Percentiles rank a stretch among this genome's conserved stretches.
Conservation (phyloP, 129 eudicot species). For the Flaveria bidentis region DNA sequence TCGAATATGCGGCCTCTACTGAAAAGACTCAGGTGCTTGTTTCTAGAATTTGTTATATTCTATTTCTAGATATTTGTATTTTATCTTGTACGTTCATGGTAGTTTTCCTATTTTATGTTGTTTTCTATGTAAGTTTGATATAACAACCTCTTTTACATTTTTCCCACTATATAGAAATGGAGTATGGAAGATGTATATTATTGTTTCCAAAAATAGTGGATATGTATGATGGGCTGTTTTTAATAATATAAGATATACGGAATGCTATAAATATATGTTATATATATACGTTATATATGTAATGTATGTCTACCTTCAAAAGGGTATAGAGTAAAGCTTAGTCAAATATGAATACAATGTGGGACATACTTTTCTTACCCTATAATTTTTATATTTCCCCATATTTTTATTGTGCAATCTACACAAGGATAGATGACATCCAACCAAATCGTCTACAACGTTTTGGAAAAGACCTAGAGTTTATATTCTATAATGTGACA, state of each 20-base stretch:
- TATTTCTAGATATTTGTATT: too few species aligned
- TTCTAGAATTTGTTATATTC: too few species aligned
- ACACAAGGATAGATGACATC: conserved; percentile 39
- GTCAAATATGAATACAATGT: conserved; percentile 57
- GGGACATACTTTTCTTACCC: conserved; percentile 50
- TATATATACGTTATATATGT: conserved; percentile 27
- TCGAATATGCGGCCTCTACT: too few species aligned
- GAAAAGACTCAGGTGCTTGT: too few species aligned
- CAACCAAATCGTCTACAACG: conserved; percentile 28
- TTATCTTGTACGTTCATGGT: too few species aligned
- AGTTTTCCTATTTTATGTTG: not conserved
- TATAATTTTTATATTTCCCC: conserved; percentile 7
- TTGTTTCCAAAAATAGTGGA: conserved; percentile 15
- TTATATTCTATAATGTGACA: too few species aligned
- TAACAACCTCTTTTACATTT: conserved; percentile 5
- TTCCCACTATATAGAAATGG: not conserved
- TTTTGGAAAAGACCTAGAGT: not conserved
- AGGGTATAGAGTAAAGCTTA: conserved; percentile 59
- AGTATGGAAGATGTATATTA: conserved; percentile 9
- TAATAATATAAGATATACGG: conserved; percentile 7
- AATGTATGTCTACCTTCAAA: conserved; percentile 40
- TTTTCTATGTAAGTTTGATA: not conserved
- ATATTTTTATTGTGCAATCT: conserved; percentile 20
- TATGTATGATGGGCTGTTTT: conserved; percentile 24
- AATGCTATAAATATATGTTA: conserved; percentile 29